Evolutionary conservation across 139 green algal species (phyloP).

Genomic region (Coelastrella sp.): DNA sequence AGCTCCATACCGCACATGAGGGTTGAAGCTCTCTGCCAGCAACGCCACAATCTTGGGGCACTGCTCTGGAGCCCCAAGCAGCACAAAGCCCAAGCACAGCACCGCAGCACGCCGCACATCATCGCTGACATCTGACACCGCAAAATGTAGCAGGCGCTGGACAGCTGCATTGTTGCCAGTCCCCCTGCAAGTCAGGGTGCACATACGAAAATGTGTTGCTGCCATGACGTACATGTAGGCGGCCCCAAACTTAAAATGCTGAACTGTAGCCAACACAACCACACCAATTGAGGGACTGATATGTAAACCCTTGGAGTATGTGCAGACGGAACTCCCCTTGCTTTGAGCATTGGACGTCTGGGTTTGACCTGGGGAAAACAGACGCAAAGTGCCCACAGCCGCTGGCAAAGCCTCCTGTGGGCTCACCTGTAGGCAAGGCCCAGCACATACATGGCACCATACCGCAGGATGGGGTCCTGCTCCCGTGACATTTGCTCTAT

Average conservation of each 20-base stretch:
- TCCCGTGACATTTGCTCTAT: slow-evolving; percentile 90
- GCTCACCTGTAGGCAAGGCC: slow-evolving; percentile 89
- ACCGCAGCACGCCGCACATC: slow-evolving; percentile 96
- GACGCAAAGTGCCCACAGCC: no score
- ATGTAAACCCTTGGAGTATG: no score
- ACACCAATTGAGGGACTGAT: no score
- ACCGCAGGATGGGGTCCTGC: slow-evolving; percentile 91
- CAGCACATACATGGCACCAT: slow-evolving; percentile 95
- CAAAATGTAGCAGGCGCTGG: slow-evolving; percentile 96
- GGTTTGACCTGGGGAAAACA: no score
- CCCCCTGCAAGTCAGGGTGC: slow-evolving; percentile 58
- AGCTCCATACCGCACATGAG: slow-evolving; percentile 94
- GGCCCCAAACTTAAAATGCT: no score
- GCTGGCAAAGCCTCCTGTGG: background rate
- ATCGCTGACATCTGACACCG: slow-evolving; percentile 95
- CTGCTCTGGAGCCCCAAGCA: slow-evolving; percentile 87
- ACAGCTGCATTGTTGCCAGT: slow-evolving; percentile 97
- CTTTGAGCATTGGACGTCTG: no score
- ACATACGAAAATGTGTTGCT: background rate
- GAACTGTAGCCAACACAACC: no score
- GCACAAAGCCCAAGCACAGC: slow-evolving; percentile 95
- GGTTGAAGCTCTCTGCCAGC: slow-evolving; percentile 97
- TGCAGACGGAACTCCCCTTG: no score
- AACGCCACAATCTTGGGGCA: slow-evolving; percentile 93
- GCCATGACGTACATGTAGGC: no score